Conservation (phyloP, 1,139 yeast genomes). For the Geotrichum carabidarum region DNA sequence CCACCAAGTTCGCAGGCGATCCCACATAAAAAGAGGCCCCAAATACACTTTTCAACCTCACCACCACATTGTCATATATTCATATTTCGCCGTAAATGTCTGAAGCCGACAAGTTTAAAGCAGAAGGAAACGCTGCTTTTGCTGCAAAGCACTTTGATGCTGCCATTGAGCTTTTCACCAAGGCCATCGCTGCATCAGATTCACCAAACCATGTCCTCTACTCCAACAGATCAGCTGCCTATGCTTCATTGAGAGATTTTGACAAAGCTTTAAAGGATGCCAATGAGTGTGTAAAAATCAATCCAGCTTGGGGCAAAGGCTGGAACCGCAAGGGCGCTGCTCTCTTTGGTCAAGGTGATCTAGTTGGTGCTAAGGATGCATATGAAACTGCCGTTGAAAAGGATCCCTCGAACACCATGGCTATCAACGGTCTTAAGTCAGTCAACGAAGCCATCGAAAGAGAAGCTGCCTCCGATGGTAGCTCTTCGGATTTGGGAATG, state of each 20-base stretch:
- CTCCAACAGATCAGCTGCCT: constrained; percentile 92
- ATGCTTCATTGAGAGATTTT: constrained; percentile 73
- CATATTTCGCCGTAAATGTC: constrained; percentile 21
- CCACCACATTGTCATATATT: not conserved
- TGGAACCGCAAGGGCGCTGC: constrained; percentile 94
- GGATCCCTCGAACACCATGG: constrained; percentile 81
- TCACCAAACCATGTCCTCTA: constrained; percentile 83
- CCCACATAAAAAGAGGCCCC: not conserved
- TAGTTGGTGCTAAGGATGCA: constrained; percentile 51
- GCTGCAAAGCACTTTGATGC: constrained; percentile 75
- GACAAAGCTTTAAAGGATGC: constrained; percentile 78
- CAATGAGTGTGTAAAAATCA: constrained; percentile 69
- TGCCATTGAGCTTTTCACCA: constrained; percentile 75
- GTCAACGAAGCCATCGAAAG: constrained; percentile 54
- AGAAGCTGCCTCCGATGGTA: constrained; percentile 40
- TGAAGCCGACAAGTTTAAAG: constrained; percentile 33
- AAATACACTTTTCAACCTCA: not conserved
- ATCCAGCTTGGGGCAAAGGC: constrained; percentile 89
- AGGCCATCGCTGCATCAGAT: constrained; percentile 82
- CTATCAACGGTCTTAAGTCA: constrained; percentile 70
- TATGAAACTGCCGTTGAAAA: constrained; percentile 79
- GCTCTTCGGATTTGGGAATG: constrained; percentile 67
- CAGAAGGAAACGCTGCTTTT: constrained; percentile 84
- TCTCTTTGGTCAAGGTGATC: constrained; percentile 72
- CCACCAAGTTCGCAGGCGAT: too few relatives aligned